These are phyloP conservation scores for Pyrenochaeta sp. DNA, from an alignment of 2,329 filamentous ascomycete species.

Conservation along the genomic window DNA sequence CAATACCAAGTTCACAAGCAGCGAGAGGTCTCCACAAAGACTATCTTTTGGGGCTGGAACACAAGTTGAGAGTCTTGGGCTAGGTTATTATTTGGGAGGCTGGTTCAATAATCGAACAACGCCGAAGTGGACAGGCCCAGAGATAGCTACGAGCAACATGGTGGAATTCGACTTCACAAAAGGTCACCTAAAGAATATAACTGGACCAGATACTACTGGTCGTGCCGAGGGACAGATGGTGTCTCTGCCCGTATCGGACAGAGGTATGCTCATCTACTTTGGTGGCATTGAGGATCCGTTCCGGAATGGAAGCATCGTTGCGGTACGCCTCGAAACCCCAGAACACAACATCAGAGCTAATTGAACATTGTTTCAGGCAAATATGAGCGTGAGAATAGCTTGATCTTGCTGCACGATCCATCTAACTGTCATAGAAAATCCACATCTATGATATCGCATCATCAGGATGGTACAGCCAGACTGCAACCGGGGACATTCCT, in stretches of 20 bases:
- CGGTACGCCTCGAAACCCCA: conserved; percentile 23
- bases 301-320: conserved; percentile 58
- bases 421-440: conserved; percentile 56
- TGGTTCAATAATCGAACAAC: conserved; percentile 66
- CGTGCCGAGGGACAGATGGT: conserved; percentile 69
- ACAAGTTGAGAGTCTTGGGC: conserved; percentile 62
- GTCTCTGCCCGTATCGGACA: conserved; percentile 67
- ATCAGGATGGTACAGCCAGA: conserved; percentile 68
- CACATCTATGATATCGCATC: conserved; percentile 69
- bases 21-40: conserved; percentile 51
- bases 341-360: conserved; percentile 4
- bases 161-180: conserved; percentile 65
- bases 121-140: conserved; percentile 60
- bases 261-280: conserved; percentile 68
- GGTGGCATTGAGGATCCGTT: conserved; percentile 64
- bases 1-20: conserved; percentile 50
- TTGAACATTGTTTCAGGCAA: conserved; percentile 26
- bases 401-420: neutral
- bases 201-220: conserved; percentile 61
- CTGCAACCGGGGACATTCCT: conserved; percentile 63
- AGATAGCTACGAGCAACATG: conserved; percentile 61
- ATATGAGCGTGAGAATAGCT: conserved; percentile 44
- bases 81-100: conserved; percentile 70
- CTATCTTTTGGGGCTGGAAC: conserved; percentile 67
- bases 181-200: conserved; percentile 62